Conservation (phyloP, 768 basidiomycete species). For the Crepidotus variabilis region DNA sequence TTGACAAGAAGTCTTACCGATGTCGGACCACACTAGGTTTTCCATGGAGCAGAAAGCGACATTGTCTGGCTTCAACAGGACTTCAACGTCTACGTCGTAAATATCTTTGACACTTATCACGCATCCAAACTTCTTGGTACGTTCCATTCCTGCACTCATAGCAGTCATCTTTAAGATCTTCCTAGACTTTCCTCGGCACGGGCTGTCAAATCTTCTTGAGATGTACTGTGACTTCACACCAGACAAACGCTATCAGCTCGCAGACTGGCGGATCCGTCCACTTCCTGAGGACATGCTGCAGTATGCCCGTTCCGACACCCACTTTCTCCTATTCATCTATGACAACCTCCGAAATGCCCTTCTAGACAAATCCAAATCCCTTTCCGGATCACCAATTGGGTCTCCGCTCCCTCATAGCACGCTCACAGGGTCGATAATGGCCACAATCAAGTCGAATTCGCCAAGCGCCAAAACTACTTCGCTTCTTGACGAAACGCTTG, state of each 20-base stretch:
- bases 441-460: constrained; percentile 19
- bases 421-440: constrained; percentile 11
- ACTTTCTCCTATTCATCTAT: constrained; percentile 90
- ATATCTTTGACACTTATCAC: constrained; percentile 96
- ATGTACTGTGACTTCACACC: constrained; percentile 88
- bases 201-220: constrained; percentile 78
- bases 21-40: constrained; percentile 47
- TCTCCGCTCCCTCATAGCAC: constrained; percentile 12
- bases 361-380: constrained; percentile 59
- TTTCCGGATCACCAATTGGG: constrained; percentile 23
- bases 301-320: constrained; percentile 96
- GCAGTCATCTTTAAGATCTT: constrained; percentile 3
- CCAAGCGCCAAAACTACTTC: constrained; percentile 20
- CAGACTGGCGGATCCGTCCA: constrained; percentile 96
- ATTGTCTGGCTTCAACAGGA: constrained; percentile 96
- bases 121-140: constrained; percentile 82
- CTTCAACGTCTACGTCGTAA: constrained; percentile 90
- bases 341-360: constrained; percentile 87
- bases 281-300: constrained; percentile 83
- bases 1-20: background rate
- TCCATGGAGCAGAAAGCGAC: constrained; percentile 94
- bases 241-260: constrained; percentile 95
- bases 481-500: constrained; percentile 61
- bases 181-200: constrained; percentile 78
- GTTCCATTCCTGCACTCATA: background rate